These are phyloP conservation scores for Aciculoconidium aculeatum DNA, from an alignment of 805 yeast genomes.

Conservation along the genomic window DNA sequence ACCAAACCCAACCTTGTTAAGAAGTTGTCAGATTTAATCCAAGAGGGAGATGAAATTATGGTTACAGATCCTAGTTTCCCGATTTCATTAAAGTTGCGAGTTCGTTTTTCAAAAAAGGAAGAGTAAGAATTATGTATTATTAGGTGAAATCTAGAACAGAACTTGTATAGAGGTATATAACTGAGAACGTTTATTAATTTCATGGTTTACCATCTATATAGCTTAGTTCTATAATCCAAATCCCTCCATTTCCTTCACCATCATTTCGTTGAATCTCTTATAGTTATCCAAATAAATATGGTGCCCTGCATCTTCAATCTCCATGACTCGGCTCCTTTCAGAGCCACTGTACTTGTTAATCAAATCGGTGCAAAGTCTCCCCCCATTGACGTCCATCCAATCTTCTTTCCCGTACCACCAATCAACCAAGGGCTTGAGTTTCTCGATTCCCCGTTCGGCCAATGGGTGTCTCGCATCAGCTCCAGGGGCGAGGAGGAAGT, in stretches of 20 bases:
- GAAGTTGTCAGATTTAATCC: constrained; percentile 31
- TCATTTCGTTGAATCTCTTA: constrained; percentile 44
- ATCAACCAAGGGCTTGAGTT: constrained; percentile 51
- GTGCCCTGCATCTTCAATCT: constrained; percentile 61
- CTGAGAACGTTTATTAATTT: no score
- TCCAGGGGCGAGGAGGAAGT: constrained; percentile 82
- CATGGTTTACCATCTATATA: no score
- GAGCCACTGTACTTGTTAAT: constrained; percentile 18
- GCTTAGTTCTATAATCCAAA: no score
- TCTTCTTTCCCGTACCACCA: constrained; percentile 86
- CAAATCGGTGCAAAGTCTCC: constrained; percentile 31
- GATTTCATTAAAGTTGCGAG: constrained; percentile 25
- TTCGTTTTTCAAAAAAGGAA: background rate
- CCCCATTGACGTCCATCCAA: constrained; percentile 56
- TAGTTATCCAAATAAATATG: constrained; percentile 73
- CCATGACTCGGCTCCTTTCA: constrained; percentile 23
- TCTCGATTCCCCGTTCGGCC: constrained; percentile 41
- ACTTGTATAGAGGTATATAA: no score
- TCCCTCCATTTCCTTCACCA: constrained; percentile 46
- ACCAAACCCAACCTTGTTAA: constrained; percentile 40
- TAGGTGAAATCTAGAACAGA: no score
- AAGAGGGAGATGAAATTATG: constrained; percentile 42
- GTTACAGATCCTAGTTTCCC: constrained; percentile 51
- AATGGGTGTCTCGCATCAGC: constrained; percentile 83
- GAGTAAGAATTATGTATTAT: no score